phyloP scores from a whole-genome alignment of 768 basidiomycete species.

The Hemileccinum impolitum region DNA sequence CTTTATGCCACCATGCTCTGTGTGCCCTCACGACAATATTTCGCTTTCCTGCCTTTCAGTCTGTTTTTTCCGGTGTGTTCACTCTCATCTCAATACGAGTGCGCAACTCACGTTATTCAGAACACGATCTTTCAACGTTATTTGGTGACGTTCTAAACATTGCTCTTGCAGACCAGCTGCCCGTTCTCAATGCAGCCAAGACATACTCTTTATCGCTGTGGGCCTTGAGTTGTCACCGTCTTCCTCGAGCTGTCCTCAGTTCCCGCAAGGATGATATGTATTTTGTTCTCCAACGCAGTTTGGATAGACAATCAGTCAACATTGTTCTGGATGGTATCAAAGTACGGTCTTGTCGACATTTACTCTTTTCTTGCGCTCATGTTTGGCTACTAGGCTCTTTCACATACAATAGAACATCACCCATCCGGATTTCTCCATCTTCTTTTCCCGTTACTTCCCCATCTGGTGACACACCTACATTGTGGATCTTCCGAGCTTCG shows the following conservation, averaged over 20 bases:
- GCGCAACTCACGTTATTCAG: slow-evolving; percentile 28
- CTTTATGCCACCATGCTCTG: slow-evolving; percentile 53
- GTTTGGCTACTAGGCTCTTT: slow-evolving; percentile 17
- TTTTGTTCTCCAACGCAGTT: slow-evolving; percentile 33
- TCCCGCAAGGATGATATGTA: slow-evolving; percentile 32
- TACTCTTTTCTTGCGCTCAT: slow-evolving; percentile 4
- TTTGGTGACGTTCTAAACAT: slow-evolving; percentile 45
- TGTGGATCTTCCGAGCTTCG: slow-evolving; percentile 15
- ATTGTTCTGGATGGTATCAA: slow-evolving; percentile 27
- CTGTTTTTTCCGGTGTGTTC: slow-evolving; percentile 49
- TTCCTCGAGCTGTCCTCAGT: slow-evolving; percentile 41
- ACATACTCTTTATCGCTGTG: slow-evolving; percentile 47
- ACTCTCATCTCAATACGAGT: background rate
- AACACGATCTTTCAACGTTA: slow-evolving; percentile 40
- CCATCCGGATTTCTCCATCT: slow-evolving; percentile 15
- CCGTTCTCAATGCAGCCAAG: slow-evolving; percentile 41
- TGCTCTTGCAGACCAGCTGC: slow-evolving; percentile 32
- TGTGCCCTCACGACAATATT: slow-evolving; percentile 50
- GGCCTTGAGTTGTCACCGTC: slow-evolving; percentile 46
- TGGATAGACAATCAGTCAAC: slow-evolving; percentile 26
- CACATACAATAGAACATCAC: slow-evolving; percentile 20
- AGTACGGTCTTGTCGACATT: slow-evolving; percentile 12
- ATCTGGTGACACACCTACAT: slow-evolving; percentile 14
- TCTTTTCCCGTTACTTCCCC: slow-evolving; percentile 21
- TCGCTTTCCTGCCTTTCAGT: slow-evolving; percentile 42